Evolutionary conservation across 208 protist genomes (phyloP), one percentile per base, ranked within the genome.

Genomic region (Leishmania tropica): DNA sequence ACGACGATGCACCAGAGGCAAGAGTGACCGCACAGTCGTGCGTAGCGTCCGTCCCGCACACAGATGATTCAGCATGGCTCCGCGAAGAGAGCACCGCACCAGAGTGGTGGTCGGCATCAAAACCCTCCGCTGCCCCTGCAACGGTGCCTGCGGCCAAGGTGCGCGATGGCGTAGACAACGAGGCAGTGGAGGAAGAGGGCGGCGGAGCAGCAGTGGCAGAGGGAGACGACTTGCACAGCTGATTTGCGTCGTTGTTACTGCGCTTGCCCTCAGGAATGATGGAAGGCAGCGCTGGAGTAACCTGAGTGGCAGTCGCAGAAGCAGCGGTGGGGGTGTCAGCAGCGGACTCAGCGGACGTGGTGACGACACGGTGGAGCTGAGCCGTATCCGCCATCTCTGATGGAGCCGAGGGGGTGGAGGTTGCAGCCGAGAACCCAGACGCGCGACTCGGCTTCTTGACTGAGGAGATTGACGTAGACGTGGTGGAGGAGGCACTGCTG

Each of bases 191-290:
- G 13, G 75, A 78, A 45, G 58, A 48, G 15, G 51, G n/a, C 15
- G 56, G 53, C n/a, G 48, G 31, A 42, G 48, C 21, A 53, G 24
- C 68, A 45, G 31, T 76, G 45, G 47, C 8, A 54, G n/a, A 40
- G 19, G 31, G 35, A 19, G 35, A 40, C 17, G 35, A 45, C 35
- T 7, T 48, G 68, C 11, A 45, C 5, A 42, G 11, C 28, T 58
- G 31, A 31, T 67, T 73, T 0, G 68, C 68, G 17, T 53, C 54
- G 51, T 11, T 37, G 19, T 35, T 67, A 40, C n/a, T 51, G 17
- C 13, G 28, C 58, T 64, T 72, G 47, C 68, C 74, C 60, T 67
- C 81, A 64, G 53, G 58, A 72, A 76, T 60, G 70, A 77, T 64
- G 17, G 81, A 84, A 3, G 67, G 67, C 1, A 54, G 54, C 21